Base-by-base conservation (phyloP, 1,139 yeast genomes). In the Suhomyces anneliseae region DNA sequence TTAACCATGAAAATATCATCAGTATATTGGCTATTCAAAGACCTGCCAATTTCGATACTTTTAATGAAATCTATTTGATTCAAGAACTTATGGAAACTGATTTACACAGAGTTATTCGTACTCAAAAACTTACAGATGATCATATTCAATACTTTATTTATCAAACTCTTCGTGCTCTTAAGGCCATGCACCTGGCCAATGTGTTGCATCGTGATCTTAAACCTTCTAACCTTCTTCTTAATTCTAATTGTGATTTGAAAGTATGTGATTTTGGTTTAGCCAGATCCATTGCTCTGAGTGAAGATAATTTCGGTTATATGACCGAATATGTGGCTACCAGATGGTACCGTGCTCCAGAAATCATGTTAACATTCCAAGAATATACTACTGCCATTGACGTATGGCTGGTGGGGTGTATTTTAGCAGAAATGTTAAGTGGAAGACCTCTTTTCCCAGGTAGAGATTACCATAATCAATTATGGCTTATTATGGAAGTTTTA, bases 61-160 rank as follows among this genome's bases (percentile, higher is more conserved):
- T 93, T 65, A 79, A 81, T 53, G 98, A 93, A 61, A 96, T 93
- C 31, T 93, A 93, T 68, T 74, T 93, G 46, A 87, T 93, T 53
- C 98, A 93, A 68, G 99, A 93, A 63, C 81, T 89, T 57, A 92
- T 93, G 97, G 97, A 93, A 62, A 89, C 97, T 0, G 99, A 93
- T 64, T 73, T 93, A 64, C 96, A 92, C 65, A 79, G 93, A 38
- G 97, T 93, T 35, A 90, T 93, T 51, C 79, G 90, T 43, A 85
- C 97, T 10, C 98, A 93, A 66, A 74, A 77, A 46, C 74, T 93
- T 52, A 81, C 88, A 39, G 97, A 93, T 66, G 97, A 90, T 62
- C 98, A 93, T 68, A 83, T 92, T 58, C 97, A 90, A 66, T 93
- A 92, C 67, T 90, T 93, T 66, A 81, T 87, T 44, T 93, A 93